Conservation (phyloP, 805 yeast genomes). For the Debaryomyces prosopidis region DNA sequence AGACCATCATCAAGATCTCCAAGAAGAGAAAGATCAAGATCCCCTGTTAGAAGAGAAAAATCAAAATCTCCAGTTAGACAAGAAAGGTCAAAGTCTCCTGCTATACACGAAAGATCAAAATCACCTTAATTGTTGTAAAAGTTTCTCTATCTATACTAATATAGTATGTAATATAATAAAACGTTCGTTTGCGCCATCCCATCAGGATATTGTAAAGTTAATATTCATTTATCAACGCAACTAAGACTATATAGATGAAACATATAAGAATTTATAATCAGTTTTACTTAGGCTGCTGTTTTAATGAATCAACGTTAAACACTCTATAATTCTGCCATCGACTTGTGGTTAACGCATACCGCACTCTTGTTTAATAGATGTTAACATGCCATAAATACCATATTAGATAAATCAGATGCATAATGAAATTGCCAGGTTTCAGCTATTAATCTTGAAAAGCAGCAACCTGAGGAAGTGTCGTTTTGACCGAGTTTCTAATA, state of each 20-base stretch:
- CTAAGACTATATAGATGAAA: too few relatives aligned
- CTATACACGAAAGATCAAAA: neutral
- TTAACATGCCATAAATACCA: neutral
- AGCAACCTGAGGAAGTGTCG: neutral
- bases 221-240: too few relatives aligned
- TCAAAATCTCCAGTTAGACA: constrained; percentile 36
- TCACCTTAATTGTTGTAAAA: neutral
- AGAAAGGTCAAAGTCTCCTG: constrained; percentile 41
- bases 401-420: neutral
- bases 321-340: too few relatives aligned
- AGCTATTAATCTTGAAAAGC: neutral
- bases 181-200: neutral
- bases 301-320: too few relatives aligned
- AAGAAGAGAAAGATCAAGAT: constrained; percentile 27
- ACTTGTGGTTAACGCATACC: too few relatives aligned
- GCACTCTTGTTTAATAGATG: too few relatives aligned
- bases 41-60: constrained; percentile 26
- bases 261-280: too few relatives aligned
- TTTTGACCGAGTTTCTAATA: constrained; percentile 16
- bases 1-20: constrained; percentile 31
- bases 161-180: neutral
- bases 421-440: too few relatives aligned
- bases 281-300: too few relatives aligned
- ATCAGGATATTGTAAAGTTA: too few relatives aligned
- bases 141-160: neutral